Evolutionary conservation across 495 filamentous ascomycete genomes (phyloP).

Genomic region (Penicillium flavigenum): DNA sequence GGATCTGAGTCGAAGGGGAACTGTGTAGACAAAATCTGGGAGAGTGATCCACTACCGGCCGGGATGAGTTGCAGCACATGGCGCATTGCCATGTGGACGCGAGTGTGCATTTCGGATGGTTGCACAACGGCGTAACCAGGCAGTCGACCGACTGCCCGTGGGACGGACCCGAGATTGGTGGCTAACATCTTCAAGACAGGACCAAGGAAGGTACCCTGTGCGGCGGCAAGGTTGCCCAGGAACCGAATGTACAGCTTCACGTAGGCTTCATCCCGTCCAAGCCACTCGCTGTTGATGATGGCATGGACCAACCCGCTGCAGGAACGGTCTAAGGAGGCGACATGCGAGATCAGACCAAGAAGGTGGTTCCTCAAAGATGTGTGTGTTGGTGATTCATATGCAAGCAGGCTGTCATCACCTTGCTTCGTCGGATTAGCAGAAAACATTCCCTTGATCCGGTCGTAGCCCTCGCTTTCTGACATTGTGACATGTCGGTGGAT

Average conservation of each 20-base stretch:
- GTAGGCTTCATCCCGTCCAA: constrained; percentile 79
- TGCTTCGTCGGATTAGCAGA: constrained; percentile 43
- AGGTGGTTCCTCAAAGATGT: constrained; percentile 68
- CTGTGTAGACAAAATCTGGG: constrained; percentile 58
- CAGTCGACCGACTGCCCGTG: constrained; percentile 54
- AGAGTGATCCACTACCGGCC: constrained; percentile 68
- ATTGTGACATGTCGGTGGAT: constrained; percentile 61
- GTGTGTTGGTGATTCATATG: constrained; percentile 44
- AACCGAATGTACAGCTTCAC: constrained; percentile 77
- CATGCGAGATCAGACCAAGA: constrained; percentile 72
- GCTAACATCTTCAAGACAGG: constrained; percentile 76
- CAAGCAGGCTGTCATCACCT: constrained; percentile 41
- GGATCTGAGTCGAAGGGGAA: constrained; percentile 76
- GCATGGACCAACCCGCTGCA: constrained; percentile 74
- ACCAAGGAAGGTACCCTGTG: constrained; percentile 66
- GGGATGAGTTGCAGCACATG: constrained; percentile 77
- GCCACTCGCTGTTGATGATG: constrained; percentile 75
- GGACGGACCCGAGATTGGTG: constrained; percentile 61
- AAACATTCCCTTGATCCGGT: constrained; percentile 70
- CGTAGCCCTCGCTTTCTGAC: constrained; percentile 70
- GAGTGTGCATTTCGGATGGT: constrained; percentile 58
- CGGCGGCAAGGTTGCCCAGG: constrained; percentile 74
- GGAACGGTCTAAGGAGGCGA: constrained; percentile 65
- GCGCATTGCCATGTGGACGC: constrained; percentile 72
- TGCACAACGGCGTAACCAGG: constrained; percentile 59